Base-by-base conservation (phyloP, 768 basidiomycete species). In the Lactarius vividus region DNA sequence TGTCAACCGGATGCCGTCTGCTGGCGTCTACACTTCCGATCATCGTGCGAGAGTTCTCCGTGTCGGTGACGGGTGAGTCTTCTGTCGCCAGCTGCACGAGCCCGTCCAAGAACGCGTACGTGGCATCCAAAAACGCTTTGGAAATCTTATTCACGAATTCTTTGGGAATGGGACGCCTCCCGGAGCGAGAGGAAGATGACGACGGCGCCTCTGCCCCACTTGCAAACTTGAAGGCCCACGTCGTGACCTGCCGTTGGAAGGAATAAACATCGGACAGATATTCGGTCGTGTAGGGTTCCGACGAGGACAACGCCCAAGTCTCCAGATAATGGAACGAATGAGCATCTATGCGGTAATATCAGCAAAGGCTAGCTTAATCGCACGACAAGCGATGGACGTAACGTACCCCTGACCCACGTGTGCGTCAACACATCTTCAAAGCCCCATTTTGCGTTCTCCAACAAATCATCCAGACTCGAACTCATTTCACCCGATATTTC, bases 91-190 rank as follows among this genome's bases (percentile, higher is more conserved):
- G 81, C 53, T 86, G 84, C 23, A 93, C 86, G 59, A 96, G 77
- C 2, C 96, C 94, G 71, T 96, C 94, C 46, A 97, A 78, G 72
- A 96, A 88, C 18, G 88, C 87, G 73, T 96, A 94, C 35, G 95
- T 72, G 0, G 87, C 83, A 73, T 98, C 95, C 71, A 96, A 74
- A 77, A 96, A 97, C 1, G 93, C 85, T 72, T 87, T 89, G 11
- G 86, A 88, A 67, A 96, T 88, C 79, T 90, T 94, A 15, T 80
- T 71, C 33, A 87, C 79, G 67, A 91, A 92, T 3, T 86, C 83
- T 35, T 80, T 77, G 4, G 88, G 80, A 29, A 96, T 79, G 4
- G 80, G 75, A 67, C 85, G 89, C 70, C 85, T 86, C 44, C 79
- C 77, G 23, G 80, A 78, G 70, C 83, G 84, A 52, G 81, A 79